Conservation (phyloP, 1,139 yeast species). For the Torulaspora globosa region DNA sequence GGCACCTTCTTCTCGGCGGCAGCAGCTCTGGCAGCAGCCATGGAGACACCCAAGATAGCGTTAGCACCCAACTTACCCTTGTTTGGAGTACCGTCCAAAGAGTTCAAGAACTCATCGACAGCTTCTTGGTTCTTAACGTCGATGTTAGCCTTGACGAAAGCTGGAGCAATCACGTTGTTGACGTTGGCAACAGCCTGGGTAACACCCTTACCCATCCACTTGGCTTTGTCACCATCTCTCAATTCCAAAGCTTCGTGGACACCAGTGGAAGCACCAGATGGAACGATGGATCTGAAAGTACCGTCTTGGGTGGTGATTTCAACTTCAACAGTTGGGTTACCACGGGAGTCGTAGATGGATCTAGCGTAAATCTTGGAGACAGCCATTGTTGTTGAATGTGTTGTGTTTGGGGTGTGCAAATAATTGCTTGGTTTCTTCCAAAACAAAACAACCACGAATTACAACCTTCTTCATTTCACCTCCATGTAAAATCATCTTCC, state of each 20-base stretch:
- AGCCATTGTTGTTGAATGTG: slow-evolving; percentile 41
- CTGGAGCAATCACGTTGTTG: slow-evolving; percentile 85
- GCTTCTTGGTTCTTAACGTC: slow-evolving; percentile 76
- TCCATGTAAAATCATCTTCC: slow-evolving; percentile 2
- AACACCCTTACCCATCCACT: slow-evolving; percentile 97
- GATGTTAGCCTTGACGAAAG: slow-evolving; percentile 65
- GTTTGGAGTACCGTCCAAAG: slow-evolving; percentile 89
- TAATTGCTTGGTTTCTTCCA: slow-evolving; percentile 23
- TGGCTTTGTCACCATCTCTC: slow-evolving; percentile 89
- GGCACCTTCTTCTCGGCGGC: slow-evolving; percentile 88
- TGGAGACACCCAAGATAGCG: slow-evolving; percentile 91
- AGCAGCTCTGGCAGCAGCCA: slow-evolving; percentile 91
- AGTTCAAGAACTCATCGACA: slow-evolving; percentile 70
- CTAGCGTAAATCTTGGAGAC: slow-evolving; percentile 75
- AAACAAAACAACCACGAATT: slow-evolving; percentile 4
- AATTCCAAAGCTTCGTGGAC: slow-evolving; percentile 91
- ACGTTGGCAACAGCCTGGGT: slow-evolving; percentile 88
- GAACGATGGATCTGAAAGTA: slow-evolving; percentile 86
- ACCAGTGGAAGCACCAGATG: slow-evolving; percentile 97
- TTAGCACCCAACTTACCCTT: slow-evolving; percentile 93
- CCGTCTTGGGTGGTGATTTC: slow-evolving; percentile 84
- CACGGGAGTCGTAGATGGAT: slow-evolving; percentile 95
- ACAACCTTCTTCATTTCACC: too few species aligned
- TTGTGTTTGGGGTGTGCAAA: slow-evolving; percentile 17
- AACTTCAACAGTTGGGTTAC: slow-evolving; percentile 97